Evolutionary conservation across 108 stramenopile genomes (phyloP).

Genomic region (Cyclotella kingstonii): DNA sequence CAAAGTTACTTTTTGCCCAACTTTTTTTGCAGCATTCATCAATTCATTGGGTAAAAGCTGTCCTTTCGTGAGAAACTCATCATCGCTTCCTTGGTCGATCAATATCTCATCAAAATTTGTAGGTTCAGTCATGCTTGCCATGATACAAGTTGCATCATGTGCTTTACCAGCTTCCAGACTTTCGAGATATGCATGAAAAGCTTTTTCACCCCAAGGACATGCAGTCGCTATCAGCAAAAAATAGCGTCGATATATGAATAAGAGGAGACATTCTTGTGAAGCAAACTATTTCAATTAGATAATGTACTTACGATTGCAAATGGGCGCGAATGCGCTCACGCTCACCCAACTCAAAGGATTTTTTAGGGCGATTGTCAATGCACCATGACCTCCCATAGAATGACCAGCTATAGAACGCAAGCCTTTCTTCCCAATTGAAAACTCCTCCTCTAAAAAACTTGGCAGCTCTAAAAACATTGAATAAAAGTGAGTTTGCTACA

Average conservation of each 20-base stretch:
- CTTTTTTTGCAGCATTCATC: slow-evolving; percentile 53
- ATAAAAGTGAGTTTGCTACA: too few relatives aligned
- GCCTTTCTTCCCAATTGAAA: slow-evolving; percentile 44
- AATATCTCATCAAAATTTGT: slow-evolving; percentile 70
- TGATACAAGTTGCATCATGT: slow-evolving; percentile 88
- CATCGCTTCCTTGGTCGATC: slow-evolving; percentile 77
- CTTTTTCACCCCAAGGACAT: slow-evolving; percentile 97
- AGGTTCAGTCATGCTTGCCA: slow-evolving; percentile 34
- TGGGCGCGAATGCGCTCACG: slow-evolving; percentile 94
- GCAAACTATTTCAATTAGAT: not conserved
- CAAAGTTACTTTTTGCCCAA: slow-evolving; percentile 67
- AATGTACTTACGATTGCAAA: slow-evolving; percentile 78
- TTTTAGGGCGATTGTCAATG: slow-evolving; percentile 76
- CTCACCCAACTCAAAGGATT: slow-evolving; percentile 46
- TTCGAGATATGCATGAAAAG: slow-evolving; percentile 92
- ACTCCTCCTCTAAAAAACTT: slow-evolving; percentile 57
- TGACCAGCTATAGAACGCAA: slow-evolving; percentile 84
- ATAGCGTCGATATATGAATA: too few relatives aligned
- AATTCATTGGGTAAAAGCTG: slow-evolving; percentile 64
- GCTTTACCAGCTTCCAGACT: slow-evolving; percentile 71
- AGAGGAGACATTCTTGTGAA: too few relatives aligned
- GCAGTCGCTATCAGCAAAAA: slow-evolving; percentile 36
- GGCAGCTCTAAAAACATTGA: slow-evolving; percentile 85
- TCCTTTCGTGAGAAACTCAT: slow-evolving; percentile 58
- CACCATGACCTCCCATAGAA: slow-evolving; percentile 93